phyloP scores from a whole-genome alignment of 1,284 basidiomycete species.

The Boletus austroedulis region DNA sequence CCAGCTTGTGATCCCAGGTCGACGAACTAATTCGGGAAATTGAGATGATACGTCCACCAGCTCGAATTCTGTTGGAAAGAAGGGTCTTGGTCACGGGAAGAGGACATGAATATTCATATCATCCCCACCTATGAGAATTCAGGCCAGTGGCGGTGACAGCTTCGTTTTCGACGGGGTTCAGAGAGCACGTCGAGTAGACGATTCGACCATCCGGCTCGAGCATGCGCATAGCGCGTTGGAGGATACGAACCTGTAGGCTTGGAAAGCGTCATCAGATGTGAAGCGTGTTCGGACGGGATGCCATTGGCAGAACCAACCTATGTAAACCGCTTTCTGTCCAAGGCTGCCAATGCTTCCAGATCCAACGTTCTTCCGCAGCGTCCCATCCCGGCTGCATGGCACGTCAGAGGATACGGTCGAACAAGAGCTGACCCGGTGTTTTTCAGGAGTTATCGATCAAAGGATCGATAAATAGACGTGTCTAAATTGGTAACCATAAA shows the following conservation, averaged over 20 bases:
- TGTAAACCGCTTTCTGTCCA: conserved; percentile 92
- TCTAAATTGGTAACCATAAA: conserved; percentile 97
- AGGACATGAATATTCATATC: neutral
- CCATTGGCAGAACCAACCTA: conserved; percentile 47
- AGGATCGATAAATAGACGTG: conserved; percentile 83
- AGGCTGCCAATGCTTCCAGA: conserved; percentile 92
- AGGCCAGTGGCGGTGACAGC: conserved; percentile 90
- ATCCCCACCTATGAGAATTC: conserved; percentile 55
- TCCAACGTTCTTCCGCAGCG: conserved; percentile 93
- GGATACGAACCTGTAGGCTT: conserved; percentile 86
- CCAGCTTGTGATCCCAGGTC: conserved; percentile 78
- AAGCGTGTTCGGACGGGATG: neutral
- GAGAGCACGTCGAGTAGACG: conserved; percentile 97
- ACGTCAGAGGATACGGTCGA: conserved; percentile 97
- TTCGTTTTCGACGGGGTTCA: conserved; percentile 98
- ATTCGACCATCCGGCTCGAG: conserved; percentile 85
- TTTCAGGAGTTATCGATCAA: conserved; percentile 34
- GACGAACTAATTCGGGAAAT: conserved; percentile 71
- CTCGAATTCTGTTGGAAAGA: conserved; percentile 56
- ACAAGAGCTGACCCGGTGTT: conserved; percentile 55
- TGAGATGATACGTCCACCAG: conserved; percentile 77
- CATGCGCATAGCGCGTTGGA: conserved; percentile 89
- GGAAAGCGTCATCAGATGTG: conserved; percentile 2
- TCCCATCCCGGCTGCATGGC: conserved; percentile 97
- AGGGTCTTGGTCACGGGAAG: neutral